Conservation (phyloP, 805 yeast species). For the Ogataea polymorpha region DNA sequence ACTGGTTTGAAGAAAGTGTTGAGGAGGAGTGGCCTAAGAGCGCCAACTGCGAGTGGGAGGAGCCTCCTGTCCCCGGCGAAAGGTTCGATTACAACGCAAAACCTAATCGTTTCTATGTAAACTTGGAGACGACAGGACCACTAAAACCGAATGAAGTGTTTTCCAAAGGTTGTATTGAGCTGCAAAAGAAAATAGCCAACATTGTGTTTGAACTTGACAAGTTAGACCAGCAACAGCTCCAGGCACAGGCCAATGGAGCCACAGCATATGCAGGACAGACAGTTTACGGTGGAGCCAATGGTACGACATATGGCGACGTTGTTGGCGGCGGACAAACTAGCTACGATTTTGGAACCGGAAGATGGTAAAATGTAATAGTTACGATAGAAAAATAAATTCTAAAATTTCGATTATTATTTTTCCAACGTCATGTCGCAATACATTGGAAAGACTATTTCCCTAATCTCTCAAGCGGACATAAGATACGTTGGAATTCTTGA, state of each 20-base stretch:
- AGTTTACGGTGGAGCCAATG: conserved; percentile 21
- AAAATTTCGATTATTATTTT: neutral
- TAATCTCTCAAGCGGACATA: conserved; percentile 74
- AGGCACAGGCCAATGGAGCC: conserved; percentile 33
- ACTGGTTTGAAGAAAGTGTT: conserved; percentile 91
- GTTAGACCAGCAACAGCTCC: conserved; percentile 33
- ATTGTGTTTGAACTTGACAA: conserved; percentile 68
- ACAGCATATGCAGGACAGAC: conserved; percentile 32
- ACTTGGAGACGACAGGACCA: conserved; percentile 89
- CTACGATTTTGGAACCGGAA: conserved; percentile 32
- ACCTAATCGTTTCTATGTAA: conserved; percentile 79
- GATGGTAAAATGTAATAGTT: conserved; percentile 28
- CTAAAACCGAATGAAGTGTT: conserved; percentile 89
- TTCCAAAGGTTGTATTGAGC: conserved; percentile 73
- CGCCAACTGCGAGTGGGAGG: conserved; percentile 91
- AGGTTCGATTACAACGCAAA: conserved; percentile 79
- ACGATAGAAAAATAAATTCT: conserved; percentile 4
- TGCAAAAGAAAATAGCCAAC: conserved; percentile 89
- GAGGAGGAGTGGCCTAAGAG: conserved; percentile 92
- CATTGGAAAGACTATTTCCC: conserved; percentile 84
- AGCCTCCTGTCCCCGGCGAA: conserved; percentile 86
- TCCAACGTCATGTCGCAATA: conserved; percentile 71
- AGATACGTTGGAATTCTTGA: conserved; percentile 89
- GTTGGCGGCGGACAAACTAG: conserved; percentile 25
- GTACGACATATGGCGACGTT: conserved; percentile 16